A percentile compares a stretch with the other conserved stretches of the same genome.
Conservation (phyloP, 2,329 filamentous ascomycete genomes). For the Colletotrichum brevisporum region DNA sequence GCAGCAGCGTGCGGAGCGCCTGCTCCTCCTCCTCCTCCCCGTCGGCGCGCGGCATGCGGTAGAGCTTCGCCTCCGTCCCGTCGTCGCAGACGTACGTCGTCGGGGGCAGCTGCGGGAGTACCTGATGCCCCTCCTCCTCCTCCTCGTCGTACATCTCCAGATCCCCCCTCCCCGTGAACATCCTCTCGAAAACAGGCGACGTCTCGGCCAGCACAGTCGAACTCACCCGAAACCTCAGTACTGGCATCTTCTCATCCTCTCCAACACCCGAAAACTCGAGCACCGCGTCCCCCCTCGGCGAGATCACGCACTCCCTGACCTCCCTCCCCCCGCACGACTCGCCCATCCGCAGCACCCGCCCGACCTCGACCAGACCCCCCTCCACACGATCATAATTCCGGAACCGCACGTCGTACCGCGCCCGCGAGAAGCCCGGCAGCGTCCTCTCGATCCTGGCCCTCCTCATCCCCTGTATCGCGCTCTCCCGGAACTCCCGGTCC, state of each 20-base stretch:
- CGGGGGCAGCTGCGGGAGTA: conserved; percentile 51
- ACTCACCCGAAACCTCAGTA: conserved; percentile 65
- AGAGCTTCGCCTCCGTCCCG: conserved; percentile 60
- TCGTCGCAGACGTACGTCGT: conserved; percentile 56
- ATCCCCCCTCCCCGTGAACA: conserved; percentile 55
- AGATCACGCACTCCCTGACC: conserved; percentile 60
- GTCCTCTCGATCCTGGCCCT: conserved; percentile 59
- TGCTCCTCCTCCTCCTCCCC: conserved; percentile 58
- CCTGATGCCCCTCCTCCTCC: conserved; percentile 49
- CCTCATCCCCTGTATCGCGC: conserved; percentile 61
- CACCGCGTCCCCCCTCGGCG: conserved; percentile 62
- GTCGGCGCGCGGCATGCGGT: conserved; percentile 64
- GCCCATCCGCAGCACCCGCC: conserved; percentile 56
- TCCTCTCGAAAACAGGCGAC: conserved; percentile 65
- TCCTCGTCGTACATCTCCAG: conserved; percentile 52
- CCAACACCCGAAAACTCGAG: conserved; percentile 64
- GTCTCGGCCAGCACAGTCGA: conserved; percentile 65
- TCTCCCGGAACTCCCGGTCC: conserved; percentile 57
- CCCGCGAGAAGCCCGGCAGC: conserved; percentile 58
- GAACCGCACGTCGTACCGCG: conserved; percentile 62
- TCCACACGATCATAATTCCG: conserved; percentile 62
- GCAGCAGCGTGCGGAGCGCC: conserved; percentile 61
- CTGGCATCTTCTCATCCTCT: conserved; percentile 52
- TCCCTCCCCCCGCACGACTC: conserved; percentile 57
- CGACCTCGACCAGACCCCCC: conserved; percentile 56